phyloP scores from a whole-genome alignment of 1,139 yeast genomes.

The Sugiyamaella neomexicana region DNA sequence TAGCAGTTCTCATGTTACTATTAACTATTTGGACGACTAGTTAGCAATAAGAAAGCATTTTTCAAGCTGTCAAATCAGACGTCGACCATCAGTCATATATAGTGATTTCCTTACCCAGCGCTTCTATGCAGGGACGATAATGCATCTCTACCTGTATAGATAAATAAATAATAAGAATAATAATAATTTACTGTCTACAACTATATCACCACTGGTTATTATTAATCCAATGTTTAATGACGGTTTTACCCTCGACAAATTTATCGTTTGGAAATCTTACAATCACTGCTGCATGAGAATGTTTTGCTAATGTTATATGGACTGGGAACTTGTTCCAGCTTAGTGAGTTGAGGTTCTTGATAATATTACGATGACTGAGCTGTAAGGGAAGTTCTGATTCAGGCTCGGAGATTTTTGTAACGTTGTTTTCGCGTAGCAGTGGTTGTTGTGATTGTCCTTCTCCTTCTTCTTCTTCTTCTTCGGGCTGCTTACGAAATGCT shows the following conservation, averaged over 20 bases:
- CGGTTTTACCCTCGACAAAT: conserved; percentile 66
- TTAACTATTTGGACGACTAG: background rate
- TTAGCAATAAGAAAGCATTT: background rate
- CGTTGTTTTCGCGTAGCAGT: background rate
- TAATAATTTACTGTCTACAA: background rate
- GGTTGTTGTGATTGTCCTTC: too few species aligned
- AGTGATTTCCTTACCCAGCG: background rate
- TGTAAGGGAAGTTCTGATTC: conserved; percentile 5
- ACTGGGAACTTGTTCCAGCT: conserved; percentile 73
- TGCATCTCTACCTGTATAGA: too few species aligned
- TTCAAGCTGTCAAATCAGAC: conserved; percentile 1
- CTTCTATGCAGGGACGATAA: background rate
- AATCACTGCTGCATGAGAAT: conserved; percentile 81
- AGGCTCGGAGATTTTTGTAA: conserved; percentile 1
- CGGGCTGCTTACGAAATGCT: conserved; percentile 29
- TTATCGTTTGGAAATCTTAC: conserved; percentile 55
- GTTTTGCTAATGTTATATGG: conserved; percentile 60
- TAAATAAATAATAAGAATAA: too few species aligned
- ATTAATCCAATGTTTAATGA: conserved; percentile 63
- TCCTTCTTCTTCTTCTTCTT: background rate
- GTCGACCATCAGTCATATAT: conserved; percentile 7
- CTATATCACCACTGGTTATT: conserved; percentile 22
- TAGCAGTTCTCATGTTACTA: conserved; percentile 42
- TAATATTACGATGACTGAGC: conserved; percentile 51
- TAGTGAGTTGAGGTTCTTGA: conserved; percentile 56